Percentiles rank a stretch among this genome's conserved stretches.
phyloP scores from a whole-genome alignment of 140 eudicot species.

The Anethum foeniculum region DNA sequence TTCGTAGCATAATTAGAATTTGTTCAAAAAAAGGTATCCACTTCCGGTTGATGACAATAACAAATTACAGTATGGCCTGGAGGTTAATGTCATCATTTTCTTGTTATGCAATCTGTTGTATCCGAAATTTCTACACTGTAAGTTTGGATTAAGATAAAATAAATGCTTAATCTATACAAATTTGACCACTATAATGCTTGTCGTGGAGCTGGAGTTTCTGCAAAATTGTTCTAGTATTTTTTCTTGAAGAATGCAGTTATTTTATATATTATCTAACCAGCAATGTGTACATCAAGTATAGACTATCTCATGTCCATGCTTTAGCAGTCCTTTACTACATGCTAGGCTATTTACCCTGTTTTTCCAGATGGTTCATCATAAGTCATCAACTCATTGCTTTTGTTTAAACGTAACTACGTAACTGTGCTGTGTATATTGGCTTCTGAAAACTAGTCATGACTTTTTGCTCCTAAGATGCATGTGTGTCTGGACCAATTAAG shows the following conservation, averaged over 20 bases:
- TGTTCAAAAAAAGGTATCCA: background rate
- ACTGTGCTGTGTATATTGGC: background rate
- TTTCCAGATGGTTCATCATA: background rate
- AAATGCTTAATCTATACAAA: background rate
- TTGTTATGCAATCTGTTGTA: background rate
- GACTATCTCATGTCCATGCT: background rate
- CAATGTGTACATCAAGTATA: background rate
- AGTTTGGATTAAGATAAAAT: background rate
- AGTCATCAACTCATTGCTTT: background rate
- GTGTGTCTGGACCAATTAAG: background rate
- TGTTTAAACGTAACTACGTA: background rate
- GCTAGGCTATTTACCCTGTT: background rate
- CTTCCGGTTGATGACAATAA: background rate
- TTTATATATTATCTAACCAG: background rate
- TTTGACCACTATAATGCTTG: background rate
- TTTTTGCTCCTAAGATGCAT: background rate
- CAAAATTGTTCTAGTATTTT: background rate
- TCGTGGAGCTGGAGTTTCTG: background rate
- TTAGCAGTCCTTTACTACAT: background rate
- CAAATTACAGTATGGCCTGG: background rate
- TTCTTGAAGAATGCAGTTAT: background rate
- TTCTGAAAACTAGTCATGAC: background rate
- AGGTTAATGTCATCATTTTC: background rate
- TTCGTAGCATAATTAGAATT: background rate
- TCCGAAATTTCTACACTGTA: background rate